Base-by-base conservation (phyloP, 2,329 filamentous ascomycete species). In the Akanthomyces muscarius region DNA sequence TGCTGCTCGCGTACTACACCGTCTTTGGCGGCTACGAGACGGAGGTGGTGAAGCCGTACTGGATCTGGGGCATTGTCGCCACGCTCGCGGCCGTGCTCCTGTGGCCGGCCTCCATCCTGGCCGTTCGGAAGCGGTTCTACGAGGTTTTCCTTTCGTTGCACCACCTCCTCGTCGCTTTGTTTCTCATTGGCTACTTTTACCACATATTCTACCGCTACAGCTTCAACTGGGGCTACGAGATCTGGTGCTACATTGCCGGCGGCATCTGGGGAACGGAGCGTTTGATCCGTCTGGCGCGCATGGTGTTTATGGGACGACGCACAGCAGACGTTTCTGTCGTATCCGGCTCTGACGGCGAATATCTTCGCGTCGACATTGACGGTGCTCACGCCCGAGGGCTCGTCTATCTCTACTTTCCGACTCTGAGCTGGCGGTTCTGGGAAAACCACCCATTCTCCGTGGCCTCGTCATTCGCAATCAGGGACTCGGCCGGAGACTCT, bases 221-320 rank as follows among this genome's bases (percentile, higher is more conserved):
- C 7, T 73, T 72, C 65, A 70, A 70, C 38, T 76, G 74, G 73
- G 75, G 75, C 1, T 75, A 77, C 45, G 74, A 77, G 65, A 75
- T 75, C 45, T 76, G 73, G 70, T 67, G 70, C 18, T 74, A 72
- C 61, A 63, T 74, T n/a, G 71, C 66, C 1, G 70, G 65, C 14
- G 74, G 63, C 7, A 68, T 73, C 50, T 77, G 74, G 74, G 70
- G 62, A 2, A 42, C 66, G 4, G 73, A 77, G 25, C 68, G 73
- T 11, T 50, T 72, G 8, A 33, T 71, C 5, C 68, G 75, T 0
- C 11, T 73, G 1, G 61, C 51, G 6, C 66, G 74, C 3, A 70
- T 74, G 16, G 66, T 66, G 0, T 42, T 63, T 2, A 62, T 68
- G 10, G 71, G 71, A 2, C 38, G 59, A 5, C 63, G 66, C 13